Percentiles rank a stretch among this genome's conserved stretches.
Evolutionary conservation across 1,139 yeast genomes (phyloP).

Genomic region (Wickerhamomyces sp.): DNA sequence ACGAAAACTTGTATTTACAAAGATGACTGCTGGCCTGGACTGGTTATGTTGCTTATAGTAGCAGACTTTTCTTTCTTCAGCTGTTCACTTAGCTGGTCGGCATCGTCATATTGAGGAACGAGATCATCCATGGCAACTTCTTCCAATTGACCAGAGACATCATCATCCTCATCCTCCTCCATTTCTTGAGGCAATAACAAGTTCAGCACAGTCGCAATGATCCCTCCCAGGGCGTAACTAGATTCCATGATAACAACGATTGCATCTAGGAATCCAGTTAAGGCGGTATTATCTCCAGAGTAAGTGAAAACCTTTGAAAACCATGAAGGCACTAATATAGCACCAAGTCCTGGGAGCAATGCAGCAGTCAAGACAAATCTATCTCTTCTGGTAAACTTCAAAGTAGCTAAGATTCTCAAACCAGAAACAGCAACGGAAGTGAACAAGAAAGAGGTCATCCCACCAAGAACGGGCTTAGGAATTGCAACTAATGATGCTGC

Average conservation of each 20-base stretch:
- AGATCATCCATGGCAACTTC: slow-evolving; percentile 14
- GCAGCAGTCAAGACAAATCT: slow-evolving; percentile 78
- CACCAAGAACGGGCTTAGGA: slow-evolving; percentile 83
- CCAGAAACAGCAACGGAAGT: slow-evolving; percentile 90
- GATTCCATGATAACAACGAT: slow-evolving; percentile 81
- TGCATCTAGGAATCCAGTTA: slow-evolving; percentile 74
- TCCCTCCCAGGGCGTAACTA: slow-evolving; percentile 80
- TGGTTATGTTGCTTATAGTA: background rate
- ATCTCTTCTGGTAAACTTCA: slow-evolving; percentile 82
- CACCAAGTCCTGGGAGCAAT: slow-evolving; percentile 73
- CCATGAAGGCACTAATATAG: slow-evolving; percentile 75
- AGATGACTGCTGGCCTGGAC: too few species aligned
- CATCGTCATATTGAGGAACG: slow-evolving; percentile 15
- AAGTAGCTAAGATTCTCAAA: slow-evolving; percentile 67
- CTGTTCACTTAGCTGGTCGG: background rate
- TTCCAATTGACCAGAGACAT: slow-evolving; percentile 13
- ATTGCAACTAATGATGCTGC: slow-evolving; percentile 86
- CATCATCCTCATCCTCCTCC: slow-evolving; percentile 43
- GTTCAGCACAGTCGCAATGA: slow-evolving; percentile 70
- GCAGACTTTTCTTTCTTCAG: background rate
- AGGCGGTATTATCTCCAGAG: slow-evolving; percentile 56
- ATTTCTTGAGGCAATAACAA: slow-evolving; percentile 65
- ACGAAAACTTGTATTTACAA: too few species aligned
- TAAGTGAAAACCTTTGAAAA: slow-evolving; percentile 74
- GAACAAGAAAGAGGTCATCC: slow-evolving; percentile 88